Conservation (phyloP, 768 basidiomycete species). For the Mycena sanguinolenta region DNA sequence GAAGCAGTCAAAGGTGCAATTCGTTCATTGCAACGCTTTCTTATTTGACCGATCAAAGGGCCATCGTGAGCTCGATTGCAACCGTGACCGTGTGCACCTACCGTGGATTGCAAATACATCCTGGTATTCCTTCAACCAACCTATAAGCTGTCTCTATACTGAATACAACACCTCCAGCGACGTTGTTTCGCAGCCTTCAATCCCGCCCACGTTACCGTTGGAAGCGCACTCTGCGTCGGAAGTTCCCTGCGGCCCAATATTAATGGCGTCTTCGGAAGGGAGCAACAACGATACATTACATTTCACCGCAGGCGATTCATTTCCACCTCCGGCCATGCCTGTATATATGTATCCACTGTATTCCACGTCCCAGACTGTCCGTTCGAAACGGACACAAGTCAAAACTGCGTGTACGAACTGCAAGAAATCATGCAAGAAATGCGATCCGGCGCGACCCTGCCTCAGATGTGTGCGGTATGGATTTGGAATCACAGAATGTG, state of each 20-base stretch:
- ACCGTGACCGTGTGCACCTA: background rate
- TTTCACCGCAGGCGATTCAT: constrained; percentile 50
- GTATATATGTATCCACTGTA: constrained; percentile 83
- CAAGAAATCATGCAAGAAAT: constrained; percentile 93
- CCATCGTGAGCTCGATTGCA: background rate
- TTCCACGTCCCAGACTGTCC: constrained; percentile 37
- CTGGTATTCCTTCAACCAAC: background rate
- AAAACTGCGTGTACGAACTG: constrained; percentile 94
- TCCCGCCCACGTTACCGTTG: background rate
- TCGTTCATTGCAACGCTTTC: background rate
- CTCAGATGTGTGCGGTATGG: constrained; percentile 92
- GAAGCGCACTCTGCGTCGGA: constrained; percentile 3
- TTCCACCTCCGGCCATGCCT: constrained; percentile 60
- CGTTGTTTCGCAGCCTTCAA: constrained; percentile 18
- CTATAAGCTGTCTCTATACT: constrained; percentile 28
- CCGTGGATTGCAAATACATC: too few relatives aligned
- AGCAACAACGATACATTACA: constrained; percentile 49
- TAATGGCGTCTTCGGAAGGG: constrained; percentile 53
- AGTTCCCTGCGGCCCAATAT: background rate
- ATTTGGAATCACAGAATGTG: constrained; percentile 80
- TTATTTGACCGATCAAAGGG: background rate
- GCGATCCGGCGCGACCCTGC: constrained; percentile 90
- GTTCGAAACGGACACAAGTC: constrained; percentile 82
- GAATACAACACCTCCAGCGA: constrained; percentile 16
- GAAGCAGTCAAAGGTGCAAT: background rate